Evolutionary conservation across 495 filamentous ascomycete species (phyloP).

Genomic region (Haplographium delicatum): DNA sequence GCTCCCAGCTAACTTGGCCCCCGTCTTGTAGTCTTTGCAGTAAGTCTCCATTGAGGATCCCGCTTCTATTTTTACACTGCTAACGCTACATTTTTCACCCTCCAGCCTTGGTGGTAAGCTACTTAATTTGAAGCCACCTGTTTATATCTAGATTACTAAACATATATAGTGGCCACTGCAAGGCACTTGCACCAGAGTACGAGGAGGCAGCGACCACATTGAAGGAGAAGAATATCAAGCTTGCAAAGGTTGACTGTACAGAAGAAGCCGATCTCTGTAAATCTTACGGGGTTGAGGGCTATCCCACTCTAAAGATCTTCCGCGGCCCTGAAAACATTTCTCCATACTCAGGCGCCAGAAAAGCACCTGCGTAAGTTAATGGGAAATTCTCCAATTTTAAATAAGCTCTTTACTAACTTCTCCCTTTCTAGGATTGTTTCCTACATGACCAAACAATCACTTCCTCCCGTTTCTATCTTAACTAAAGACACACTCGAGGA

Average conservation of each 20-base stretch:
- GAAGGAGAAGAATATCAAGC: constrained; percentile 89
- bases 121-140: constrained; percentile 50
- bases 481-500: constrained; percentile 78
- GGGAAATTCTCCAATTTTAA: background rate
- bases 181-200: constrained; percentile 78
- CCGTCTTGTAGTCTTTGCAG: constrained; percentile 24
- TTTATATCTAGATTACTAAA: constrained; percentile 35
- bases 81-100: constrained; percentile 16
- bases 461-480: constrained; percentile 84
- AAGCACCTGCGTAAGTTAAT: constrained; percentile 80
- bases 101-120: constrained; percentile 24
- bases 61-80: constrained; percentile 15
- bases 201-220: constrained; percentile 88
- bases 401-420: constrained; percentile 26
- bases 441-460: constrained; percentile 98
- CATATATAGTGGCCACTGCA: constrained; percentile 65
- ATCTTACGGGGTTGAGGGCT: constrained; percentile 86
- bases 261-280: constrained; percentile 89
- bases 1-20: constrained; percentile 15
- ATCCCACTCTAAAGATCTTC: constrained; percentile 99
- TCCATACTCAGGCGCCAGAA: constrained; percentile 83
- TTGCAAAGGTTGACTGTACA: constrained; percentile 97
- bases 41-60: constrained; percentile 19
- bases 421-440: constrained; percentile 68
- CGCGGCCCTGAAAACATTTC: constrained; percentile 78